Evolutionary conservation across 768 basidiomycete species (phyloP), one percentile per base, ranked within the genome.

Genomic region (Suillus plorans): DNA sequence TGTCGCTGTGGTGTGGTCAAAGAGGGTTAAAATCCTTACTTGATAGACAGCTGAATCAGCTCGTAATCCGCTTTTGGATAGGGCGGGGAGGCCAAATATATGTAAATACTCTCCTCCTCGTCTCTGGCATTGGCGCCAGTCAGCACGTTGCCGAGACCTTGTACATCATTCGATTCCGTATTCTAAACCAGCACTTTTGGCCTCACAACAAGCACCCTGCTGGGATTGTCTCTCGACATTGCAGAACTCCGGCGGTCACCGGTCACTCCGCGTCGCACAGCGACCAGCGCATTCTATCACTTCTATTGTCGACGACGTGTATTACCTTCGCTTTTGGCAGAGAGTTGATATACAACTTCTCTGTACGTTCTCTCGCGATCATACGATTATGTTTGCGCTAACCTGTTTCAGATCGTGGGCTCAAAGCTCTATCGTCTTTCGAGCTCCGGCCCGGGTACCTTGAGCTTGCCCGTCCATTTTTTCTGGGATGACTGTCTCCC

Each of bases 401-500:
- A 55, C 20, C 34, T 13, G 36, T 55, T 55, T n/a, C 53, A 55
- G 53, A 34, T 55, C 20, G 12, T 18, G 53, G n/a, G 53, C 53
- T 36, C 53, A n/a, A 6, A 36, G 34, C 20, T 55, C 53, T 18
- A 36, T 55, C 31, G 20, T 13, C 53, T 55, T 36, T 55, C 12
- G 34, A 55, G 53, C 20, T 13, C 53, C 53, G 20, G 36, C 36
- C 36, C 36, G 36, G 36, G 12, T 20, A 55, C 53, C 53, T 55
- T 37, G 20, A 9, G 53, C 44, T 42, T 41, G 39, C 57, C 45
- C 7, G 22, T 20, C 66, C 44, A 13, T 47, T 36, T 31, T 34
- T 20, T 34, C 36, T 50, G 64, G 34, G 55, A 89, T 89, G 87
- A 89, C 88, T 36, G 83, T 89, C 65, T 88, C 86, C 61, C 86